Percentiles rank a stretch among this genome's conserved stretches.
phyloP scores from a whole-genome alignment of 345 rosid genomes.

The Citrus unshiu region DNA sequence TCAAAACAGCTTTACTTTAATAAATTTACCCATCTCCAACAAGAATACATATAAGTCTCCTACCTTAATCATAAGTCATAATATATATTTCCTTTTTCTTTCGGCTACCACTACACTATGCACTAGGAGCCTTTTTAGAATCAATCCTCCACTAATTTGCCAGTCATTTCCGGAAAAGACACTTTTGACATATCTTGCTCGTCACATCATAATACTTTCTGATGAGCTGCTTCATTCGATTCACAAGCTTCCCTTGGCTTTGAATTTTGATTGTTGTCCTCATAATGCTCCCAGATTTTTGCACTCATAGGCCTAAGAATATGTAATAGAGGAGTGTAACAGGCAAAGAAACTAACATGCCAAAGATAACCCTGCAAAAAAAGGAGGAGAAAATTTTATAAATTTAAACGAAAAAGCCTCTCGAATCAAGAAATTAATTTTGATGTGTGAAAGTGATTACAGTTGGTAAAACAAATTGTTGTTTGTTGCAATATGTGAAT shows the following conservation, averaged over 20 bases:
- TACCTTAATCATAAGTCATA: constrained; percentile 32
- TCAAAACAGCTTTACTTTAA: not conserved
- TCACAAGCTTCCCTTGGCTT: not conserved
- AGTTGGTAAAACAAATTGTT: not conserved
- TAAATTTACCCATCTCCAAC: constrained; percentile 21
- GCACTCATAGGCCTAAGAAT: constrained; percentile 45
- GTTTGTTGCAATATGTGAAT: not conserved
- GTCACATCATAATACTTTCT: not conserved
- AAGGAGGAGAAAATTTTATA: not conserved
- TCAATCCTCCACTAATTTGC: constrained; percentile 2
- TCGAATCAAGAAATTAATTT: not conserved
- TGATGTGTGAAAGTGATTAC: not conserved
- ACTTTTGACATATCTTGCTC: not conserved
- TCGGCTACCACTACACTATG: constrained; percentile 36
- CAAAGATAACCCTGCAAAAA: constrained; percentile 71
- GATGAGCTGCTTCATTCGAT: not conserved
- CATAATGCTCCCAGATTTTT: not conserved
- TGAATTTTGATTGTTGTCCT: not conserved
- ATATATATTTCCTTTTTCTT: constrained; percentile 18
- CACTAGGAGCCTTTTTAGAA: constrained; percentile 6
- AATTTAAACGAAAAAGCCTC: not conserved
- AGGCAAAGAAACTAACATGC: constrained; percentile 80
- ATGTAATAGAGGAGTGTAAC: constrained; percentile 71
- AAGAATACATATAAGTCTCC: constrained; percentile 14
- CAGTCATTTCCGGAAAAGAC: not conserved